Evolutionary conservation across 495 filamentous ascomycete genomes (phyloP).

Genomic region (Lentithecium fluviatile): DNA sequence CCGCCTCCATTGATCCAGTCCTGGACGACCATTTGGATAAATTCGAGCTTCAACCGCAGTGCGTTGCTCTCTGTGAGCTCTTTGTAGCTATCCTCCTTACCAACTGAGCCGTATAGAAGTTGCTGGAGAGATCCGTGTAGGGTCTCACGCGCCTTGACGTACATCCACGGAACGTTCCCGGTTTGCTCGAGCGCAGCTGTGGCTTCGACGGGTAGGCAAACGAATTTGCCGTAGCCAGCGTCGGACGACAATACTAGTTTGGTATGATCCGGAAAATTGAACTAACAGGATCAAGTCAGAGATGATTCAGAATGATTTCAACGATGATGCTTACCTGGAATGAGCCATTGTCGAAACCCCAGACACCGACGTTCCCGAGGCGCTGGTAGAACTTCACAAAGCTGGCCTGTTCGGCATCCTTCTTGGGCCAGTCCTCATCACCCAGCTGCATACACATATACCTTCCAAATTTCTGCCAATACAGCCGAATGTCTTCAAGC

Average conservation of each 20-base stretch:
- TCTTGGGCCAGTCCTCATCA: constrained; percentile 47
- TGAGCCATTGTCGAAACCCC: constrained; percentile 85
- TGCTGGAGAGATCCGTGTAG: constrained; percentile 59
- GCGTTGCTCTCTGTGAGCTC: constrained; percentile 72
- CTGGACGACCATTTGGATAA: constrained; percentile 66
- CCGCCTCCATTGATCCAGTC: constrained; percentile 73
- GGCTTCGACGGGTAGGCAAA: constrained; percentile 71
- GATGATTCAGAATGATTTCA: background rate
- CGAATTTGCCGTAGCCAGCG: constrained; percentile 78
- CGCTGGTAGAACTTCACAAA: constrained; percentile 88
- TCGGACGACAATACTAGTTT: constrained; percentile 79
- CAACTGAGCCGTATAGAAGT: constrained; percentile 48
- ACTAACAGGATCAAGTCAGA: constrained; percentile 48
- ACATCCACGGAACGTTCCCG: constrained; percentile 64
- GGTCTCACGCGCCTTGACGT: constrained; percentile 60
- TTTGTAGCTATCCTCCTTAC: constrained; percentile 46
- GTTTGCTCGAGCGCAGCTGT: constrained; percentile 60
- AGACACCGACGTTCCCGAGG: constrained; percentile 80
- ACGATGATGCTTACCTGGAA: constrained; percentile 60
- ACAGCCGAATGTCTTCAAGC: constrained; percentile 66
- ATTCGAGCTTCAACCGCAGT: constrained; percentile 75
- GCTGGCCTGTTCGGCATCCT: constrained; percentile 39
- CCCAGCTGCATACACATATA: constrained; percentile 77
- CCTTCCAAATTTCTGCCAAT: constrained; percentile 90
- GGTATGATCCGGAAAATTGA: constrained; percentile 98